Evolutionary conservation across 257 asterid genomes (phyloP).

Genomic region (Solanum lignicaule): DNA sequence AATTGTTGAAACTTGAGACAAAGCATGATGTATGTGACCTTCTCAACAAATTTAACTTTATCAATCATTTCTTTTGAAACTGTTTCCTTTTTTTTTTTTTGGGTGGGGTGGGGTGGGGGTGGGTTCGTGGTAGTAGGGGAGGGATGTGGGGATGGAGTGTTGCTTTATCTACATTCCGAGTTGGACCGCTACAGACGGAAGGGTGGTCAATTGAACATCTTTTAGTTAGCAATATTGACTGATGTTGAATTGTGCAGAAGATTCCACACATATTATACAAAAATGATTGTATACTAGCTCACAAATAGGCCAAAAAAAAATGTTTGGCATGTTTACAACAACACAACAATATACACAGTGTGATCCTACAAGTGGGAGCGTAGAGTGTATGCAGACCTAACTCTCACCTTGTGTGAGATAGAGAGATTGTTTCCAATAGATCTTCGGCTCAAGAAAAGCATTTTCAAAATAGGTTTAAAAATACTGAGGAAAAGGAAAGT

Average conservation of each 20-base stretch:
- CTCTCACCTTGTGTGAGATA: neutral
- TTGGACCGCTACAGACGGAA: fast-evolving
- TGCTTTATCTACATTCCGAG: neutral
- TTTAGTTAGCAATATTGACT: neutral
- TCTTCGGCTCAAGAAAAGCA: neutral
- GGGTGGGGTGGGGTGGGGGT: neutral
- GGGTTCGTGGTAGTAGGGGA: neutral
- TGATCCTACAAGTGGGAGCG: neutral
- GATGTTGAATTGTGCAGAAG: neutral
- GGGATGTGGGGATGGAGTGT: neutral
- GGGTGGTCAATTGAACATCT: neutral
- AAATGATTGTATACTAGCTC: neutral
- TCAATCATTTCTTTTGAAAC: neutral
- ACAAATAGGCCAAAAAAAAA: neutral
- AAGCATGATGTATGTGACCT: neutral
- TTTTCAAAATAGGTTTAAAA: neutral
- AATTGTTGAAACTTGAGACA: neutral
- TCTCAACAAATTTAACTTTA: neutral
- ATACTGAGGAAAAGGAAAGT: neutral
- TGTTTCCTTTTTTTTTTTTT: neutral
- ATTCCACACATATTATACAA: neutral
- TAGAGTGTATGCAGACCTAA: neutral
- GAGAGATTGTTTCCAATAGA: neutral
- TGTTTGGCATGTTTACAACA: neutral
- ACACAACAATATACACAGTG: neutral